Evolutionary conservation across 805 yeast species (phyloP).

Genomic region (Wickerhamomyces pijperi): DNA sequence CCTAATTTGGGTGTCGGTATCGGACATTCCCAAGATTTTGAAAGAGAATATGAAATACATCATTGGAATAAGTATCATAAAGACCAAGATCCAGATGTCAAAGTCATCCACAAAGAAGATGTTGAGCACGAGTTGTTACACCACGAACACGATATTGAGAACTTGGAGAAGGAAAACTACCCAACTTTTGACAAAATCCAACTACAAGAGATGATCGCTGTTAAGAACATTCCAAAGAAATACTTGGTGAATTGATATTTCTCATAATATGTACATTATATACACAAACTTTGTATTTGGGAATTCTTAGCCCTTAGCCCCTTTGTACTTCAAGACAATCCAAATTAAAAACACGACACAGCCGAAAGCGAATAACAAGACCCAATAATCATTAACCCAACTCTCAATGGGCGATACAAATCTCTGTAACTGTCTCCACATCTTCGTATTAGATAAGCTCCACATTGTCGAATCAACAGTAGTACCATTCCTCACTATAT

Average conservation of each 20-base stretch:
- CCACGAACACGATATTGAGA: constrained; percentile 59
- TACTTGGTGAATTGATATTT: constrained; percentile 7
- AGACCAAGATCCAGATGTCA: constrained; percentile 73
- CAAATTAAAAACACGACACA: neutral
- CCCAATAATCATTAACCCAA: neutral
- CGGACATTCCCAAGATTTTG: constrained; percentile 91
- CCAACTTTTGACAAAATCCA: constrained; percentile 23
- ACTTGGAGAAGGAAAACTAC: constrained; percentile 53
- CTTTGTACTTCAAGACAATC: neutral
- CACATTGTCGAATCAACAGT: neutral
- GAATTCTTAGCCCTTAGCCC: neutral
- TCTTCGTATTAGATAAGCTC: neutral
- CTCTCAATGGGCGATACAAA: neutral
- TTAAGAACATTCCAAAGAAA: constrained; percentile 27
- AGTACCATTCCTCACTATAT: neutral
- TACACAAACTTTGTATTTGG: neutral
- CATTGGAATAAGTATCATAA: constrained; percentile 82
- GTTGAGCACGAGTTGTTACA: constrained; percentile 40
- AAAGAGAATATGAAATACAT: constrained; percentile 85
- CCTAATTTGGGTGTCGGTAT: constrained; percentile 93
- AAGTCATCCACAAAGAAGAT: constrained; percentile 76
- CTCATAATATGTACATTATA: neutral
- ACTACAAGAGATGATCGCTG: constrained; percentile 26
- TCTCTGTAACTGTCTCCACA: neutral
- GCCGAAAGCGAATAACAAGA: neutral